Evolutionary conservation across 345 rosid genomes (phyloP), one percentile per base, ranked within the genome.

Genomic region (Aquilaria sinensis): DNA sequence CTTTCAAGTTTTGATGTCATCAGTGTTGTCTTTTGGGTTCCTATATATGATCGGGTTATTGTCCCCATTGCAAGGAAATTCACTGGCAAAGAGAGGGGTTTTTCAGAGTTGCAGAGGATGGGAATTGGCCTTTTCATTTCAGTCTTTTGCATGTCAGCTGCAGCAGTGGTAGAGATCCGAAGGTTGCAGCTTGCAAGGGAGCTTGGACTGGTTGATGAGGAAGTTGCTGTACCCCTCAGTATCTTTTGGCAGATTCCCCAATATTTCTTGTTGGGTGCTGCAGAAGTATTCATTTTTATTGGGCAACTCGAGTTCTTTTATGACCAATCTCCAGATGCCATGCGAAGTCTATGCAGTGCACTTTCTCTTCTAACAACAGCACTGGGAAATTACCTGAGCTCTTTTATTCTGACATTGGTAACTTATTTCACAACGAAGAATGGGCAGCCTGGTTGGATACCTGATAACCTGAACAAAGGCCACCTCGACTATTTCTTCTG

Each of bases 401-500:
- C 98, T 7, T 77, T 93, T 57, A 90, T 93, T 56, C 78, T 92
- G n/a, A 87, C 92, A 2, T 50, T 84, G 14, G 96, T 92, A 41
- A 76, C 89, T 0, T 82, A 85, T 66, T 75, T 89, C 58, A 85
- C 96, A 8, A 82, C 94, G 2, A 63, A 12, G 46, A 82, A 76
- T 0, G 99, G 96, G 4, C 62, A 66, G 47, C 23, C 77, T 6
- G 96, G 99, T 53, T 94, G 99, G 99, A 90, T 88, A 31, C 89
- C 97, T 0, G 83, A 94, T 67, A 94, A 94, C 72, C 77, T 94
- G 73, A 88, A 94, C 23, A 51, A 77, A 53, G 97, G 99, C 31
- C 99, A 94, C 75, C 90, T 90, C 0, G 99, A 94, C 74, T 90
- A 88, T 64, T 90, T 80, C 75, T 94, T 94, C 85, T 94, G 96